Evolutionary conservation across 345 rosid species (phyloP), one percentile per base, ranked within the genome.

Genomic region (Euphorbia lathyris): DNA sequence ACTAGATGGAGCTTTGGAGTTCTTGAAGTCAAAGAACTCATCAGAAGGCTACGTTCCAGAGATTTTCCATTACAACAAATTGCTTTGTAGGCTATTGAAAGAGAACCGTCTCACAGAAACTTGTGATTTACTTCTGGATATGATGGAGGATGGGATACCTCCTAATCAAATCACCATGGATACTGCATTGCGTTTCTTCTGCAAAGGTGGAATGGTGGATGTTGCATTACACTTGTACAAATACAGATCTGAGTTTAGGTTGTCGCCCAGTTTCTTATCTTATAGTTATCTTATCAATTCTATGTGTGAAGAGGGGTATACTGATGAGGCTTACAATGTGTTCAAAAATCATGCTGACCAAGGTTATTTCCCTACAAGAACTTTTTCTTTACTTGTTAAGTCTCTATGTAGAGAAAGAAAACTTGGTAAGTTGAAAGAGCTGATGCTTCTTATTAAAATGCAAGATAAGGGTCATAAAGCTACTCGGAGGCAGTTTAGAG

Each of bases 171-270:
- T 73, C 42, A 88, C 97, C 0, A 81, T 90, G 84, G 84, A 83
- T 72, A 84, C 87, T 56, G 82, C 86, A 34, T 78, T 95, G 42
- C 87, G 96, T 76, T 95, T 87, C 82, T 85, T 92, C 72, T 87
- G 97, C 73, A 95, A 95, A 76, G 88, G 86, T 5, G 97, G 99
- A 53, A 84, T 86, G 86, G 88, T 87, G 60, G 87, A 87, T 61
- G 87, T 77, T 77, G 97, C 97, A 12, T 74, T 84, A 11, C 87
- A 88, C 66, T 72, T 95, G 76, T 88, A 85, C 77, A 74, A 84
- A 56, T 81, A 85, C 56, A 81, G 87, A 77, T 82, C 83, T 14
- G 91, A 87, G 66, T 74, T 85, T 34, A 83, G 86, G 45, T 80
- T 87, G 57, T 74, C 91, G 14, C 90, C 83, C 7, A 82, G 76